Evolutionary conservation across 23 red algal genomes (phyloP).

Genomic region (Pyropia yezoensis): DNA sequence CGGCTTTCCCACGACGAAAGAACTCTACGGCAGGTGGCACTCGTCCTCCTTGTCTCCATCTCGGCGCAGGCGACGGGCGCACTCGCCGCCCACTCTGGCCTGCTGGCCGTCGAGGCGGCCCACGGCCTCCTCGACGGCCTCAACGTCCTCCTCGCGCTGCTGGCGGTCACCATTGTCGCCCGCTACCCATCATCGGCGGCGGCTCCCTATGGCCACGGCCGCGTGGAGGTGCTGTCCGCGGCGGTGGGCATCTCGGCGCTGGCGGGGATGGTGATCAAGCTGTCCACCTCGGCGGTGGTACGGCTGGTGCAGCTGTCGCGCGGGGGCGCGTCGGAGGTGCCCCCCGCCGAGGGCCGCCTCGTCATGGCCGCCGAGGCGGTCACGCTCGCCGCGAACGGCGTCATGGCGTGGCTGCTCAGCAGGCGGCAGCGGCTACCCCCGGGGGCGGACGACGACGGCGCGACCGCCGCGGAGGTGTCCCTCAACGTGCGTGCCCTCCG

Average conservation of each 20-base stretch:
- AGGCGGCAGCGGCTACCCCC: neutral
- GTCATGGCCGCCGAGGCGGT: slow-evolving; percentile 43
- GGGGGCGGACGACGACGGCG: no score
- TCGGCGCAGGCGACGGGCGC: slow-evolving; percentile 22
- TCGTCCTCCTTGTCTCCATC: slow-evolving; percentile 15
- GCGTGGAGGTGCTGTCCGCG: slow-evolving; percentile 42
- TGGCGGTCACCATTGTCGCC: slow-evolving; percentile 19
- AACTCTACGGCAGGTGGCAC: slow-evolving; percentile 18
- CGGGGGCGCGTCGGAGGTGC: neutral
- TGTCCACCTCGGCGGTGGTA: slow-evolving; percentile 3
- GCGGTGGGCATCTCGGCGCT: slow-evolving; percentile 35
- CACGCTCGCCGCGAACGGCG: slow-evolving; percentile 26
- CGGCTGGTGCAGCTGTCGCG: slow-evolving; percentile 3
- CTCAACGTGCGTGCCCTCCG: slow-evolving; percentile 55
- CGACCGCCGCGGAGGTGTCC: neutral
- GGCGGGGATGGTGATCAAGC: slow-evolving; percentile 31
- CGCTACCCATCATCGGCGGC: slow-evolving; percentile 2
- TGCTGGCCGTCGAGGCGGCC: slow-evolving; percentile 33
- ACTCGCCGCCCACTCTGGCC: slow-evolving; percentile 19
- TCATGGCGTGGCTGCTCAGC: slow-evolving; percentile 36
- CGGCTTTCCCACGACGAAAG: slow-evolving; percentile 28
- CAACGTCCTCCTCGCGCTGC: slow-evolving; percentile 47
- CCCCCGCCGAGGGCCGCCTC: slow-evolving; percentile 20
- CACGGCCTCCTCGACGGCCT: slow-evolving; percentile 47
- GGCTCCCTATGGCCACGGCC: slow-evolving; percentile 34